Conservation (phyloP, 2,329 filamentous ascomycete species). For the Aureobasidium namibiae region DNA sequence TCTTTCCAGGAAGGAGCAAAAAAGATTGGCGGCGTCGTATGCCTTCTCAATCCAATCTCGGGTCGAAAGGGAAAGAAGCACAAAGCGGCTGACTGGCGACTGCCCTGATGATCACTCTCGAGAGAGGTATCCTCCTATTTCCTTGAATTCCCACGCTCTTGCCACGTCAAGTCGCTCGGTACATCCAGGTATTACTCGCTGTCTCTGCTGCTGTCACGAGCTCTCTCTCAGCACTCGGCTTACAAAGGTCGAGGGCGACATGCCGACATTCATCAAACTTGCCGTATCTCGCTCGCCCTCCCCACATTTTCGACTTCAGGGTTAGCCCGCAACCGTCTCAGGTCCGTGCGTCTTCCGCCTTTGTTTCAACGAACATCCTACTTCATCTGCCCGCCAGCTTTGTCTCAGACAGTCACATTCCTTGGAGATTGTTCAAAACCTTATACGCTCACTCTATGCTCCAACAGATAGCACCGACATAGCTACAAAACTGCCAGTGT, state of each 20-base stretch:
- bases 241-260: neutral
- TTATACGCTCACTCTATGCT: neutral
- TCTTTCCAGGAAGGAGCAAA: neutral
- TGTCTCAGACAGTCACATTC: neutral
- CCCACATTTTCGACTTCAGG: slow-evolving; percentile 1
- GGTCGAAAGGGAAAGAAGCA: slow-evolving; percentile 11
- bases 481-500: neutral
- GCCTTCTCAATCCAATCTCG: slow-evolving; percentile 4
- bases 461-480: neutral
- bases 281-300: neutral
- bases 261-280: neutral
- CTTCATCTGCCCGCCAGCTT: neutral
- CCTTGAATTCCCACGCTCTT: neutral
- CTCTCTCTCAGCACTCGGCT: neutral
- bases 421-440: neutral
- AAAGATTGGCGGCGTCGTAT: slow-evolving; percentile 11
- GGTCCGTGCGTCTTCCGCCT: neutral
- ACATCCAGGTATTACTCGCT: neutral
- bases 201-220: neutral
- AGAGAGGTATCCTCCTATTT: neutral
- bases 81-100: slow-evolving; percentile 6
- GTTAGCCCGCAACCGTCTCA: neutral
- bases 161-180: neutral
- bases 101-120: neutral
- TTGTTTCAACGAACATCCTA: slow-evolving; percentile 4